phyloP scores from a whole-genome alignment of 805 yeast species.

The Tetrapisispora namnaoensis region DNA sequence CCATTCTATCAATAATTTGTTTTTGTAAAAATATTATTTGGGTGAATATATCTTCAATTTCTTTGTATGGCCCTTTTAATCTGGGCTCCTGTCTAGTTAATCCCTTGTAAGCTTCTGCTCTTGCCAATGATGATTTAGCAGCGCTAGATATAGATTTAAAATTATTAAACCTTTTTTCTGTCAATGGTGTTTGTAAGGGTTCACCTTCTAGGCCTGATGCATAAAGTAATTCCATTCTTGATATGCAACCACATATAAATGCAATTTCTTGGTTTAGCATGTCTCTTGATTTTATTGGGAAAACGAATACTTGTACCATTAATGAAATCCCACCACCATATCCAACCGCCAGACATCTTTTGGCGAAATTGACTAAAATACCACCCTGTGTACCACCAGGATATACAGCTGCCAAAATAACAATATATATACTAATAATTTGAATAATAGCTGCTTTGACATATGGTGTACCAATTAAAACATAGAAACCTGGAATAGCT shows the following conservation, averaged over 20 bases:
- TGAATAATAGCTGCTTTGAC: slow-evolving; percentile 44
- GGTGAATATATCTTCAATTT: slow-evolving; percentile 31
- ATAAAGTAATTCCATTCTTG: slow-evolving; percentile 31
- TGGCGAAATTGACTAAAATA: slow-evolving; percentile 37
- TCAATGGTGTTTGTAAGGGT: slow-evolving; percentile 17
- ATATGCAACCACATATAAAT: slow-evolving; percentile 31
- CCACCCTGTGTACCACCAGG: slow-evolving; percentile 33
- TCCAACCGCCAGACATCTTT: slow-evolving; percentile 41
- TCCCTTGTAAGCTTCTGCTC: slow-evolving; percentile 35
- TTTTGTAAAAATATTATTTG: slow-evolving; percentile 38
- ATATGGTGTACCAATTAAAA: slow-evolving; percentile 37
- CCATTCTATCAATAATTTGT: slow-evolving; percentile 39
- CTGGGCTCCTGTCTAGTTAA: slow-evolving; percentile 40
- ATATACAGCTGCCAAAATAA: slow-evolving; percentile 35
- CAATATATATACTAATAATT: slow-evolving; percentile 38
- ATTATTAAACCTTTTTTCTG: slow-evolving; percentile 26
- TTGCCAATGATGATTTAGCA: slow-evolving; percentile 31
- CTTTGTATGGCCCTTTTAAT: slow-evolving; percentile 37
- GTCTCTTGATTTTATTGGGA: slow-evolving; percentile 41
- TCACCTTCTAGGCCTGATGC: slow-evolving; percentile 36
- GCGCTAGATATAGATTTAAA: slow-evolving; percentile 28
- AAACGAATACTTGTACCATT: slow-evolving; percentile 35
- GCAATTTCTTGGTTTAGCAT: slow-evolving; percentile 36
- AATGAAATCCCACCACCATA: slow-evolving; percentile 42
- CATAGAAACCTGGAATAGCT: slow-evolving; percentile 39